Conservation (phyloP, 139 green algal genomes). For the Diplosphaera chodatii region DNA sequence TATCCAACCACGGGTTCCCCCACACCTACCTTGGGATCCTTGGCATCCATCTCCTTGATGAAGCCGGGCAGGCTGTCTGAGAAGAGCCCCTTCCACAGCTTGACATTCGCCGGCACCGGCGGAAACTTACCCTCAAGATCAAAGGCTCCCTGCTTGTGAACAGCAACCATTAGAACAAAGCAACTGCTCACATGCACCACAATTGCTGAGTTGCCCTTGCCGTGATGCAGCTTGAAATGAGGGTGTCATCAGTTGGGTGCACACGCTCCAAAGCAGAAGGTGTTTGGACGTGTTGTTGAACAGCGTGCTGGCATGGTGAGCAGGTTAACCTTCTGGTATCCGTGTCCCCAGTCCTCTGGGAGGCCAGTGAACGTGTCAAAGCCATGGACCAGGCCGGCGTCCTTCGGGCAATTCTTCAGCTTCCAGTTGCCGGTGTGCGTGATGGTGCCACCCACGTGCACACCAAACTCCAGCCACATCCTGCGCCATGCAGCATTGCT, state of each 20-base stretch:
- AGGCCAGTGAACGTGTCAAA: slow-evolving; percentile 16
- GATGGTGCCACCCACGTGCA: not conserved
- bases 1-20: no score
- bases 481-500: not conserved
- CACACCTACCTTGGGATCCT: no score
- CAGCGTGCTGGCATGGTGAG: no score
- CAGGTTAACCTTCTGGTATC: no score
- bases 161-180: no score
- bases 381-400: slow-evolving; percentile 1
- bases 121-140: not conserved
- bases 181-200: no score
- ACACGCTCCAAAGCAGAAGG: no score
- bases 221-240: no score
- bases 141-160: slow-evolving; percentile 8
- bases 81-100: slow-evolving; percentile 10
- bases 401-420: not conserved
- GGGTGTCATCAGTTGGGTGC: no score
- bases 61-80: slow-evolving; percentile 9
- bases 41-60: slow-evolving; percentile 4
- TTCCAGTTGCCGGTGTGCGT: slow-evolving; percentile 3
- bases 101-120: slow-evolving; percentile 5
- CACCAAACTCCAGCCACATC: slow-evolving; percentile 12
- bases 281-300: no score
- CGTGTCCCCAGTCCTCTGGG: slow-evolving; percentile 6
- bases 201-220: no score